Evolutionary conservation across 192 early-diverging fungal species (phyloP).

Genomic region (Gigaspora rosea): DNA sequence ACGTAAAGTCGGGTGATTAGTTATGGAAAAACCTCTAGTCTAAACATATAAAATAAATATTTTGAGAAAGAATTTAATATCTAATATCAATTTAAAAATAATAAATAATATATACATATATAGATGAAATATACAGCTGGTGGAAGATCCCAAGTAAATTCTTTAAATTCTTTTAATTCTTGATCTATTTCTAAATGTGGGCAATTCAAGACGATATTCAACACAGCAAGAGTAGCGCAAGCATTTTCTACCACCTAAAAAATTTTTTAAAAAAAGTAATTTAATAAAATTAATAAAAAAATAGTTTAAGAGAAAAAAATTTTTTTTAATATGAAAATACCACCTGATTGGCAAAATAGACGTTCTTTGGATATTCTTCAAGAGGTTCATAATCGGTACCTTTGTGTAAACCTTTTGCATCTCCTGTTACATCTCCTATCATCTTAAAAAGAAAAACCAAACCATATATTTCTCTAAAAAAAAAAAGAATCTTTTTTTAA

Average conservation of each 20-base stretch:
- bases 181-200: conserved; percentile 56
- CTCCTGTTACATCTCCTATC: conserved; percentile 24
- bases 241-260: conserved; percentile 68
- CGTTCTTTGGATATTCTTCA: conserved; percentile 7
- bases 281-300: conserved; percentile 34
- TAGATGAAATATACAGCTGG: conserved; percentile 45
- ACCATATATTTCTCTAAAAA: conserved; percentile 54
- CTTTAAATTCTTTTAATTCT: conserved; percentile 55
- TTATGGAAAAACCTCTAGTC: conserved; percentile 59
- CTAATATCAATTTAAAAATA: background rate
- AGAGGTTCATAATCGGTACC: conserved; percentile 1
- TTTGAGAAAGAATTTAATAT: background rate
- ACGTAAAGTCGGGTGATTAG: conserved; percentile 60
- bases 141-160: conserved; percentile 60
- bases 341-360: conserved; percentile 46
- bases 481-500: conserved; percentile 29
- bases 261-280: background rate
- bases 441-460: conserved; percentile 67
- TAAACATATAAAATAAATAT: conserved; percentile 6
- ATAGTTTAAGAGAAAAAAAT: background rate
- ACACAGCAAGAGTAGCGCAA: conserved; percentile 71
- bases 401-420: conserved; percentile 18
- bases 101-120: background rate
- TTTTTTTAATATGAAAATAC: background rate
- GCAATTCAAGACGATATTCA: conserved; percentile 66